Conservation (phyloP, 176 grass and related monocot species). For the Metroxylon sagu region DNA sequence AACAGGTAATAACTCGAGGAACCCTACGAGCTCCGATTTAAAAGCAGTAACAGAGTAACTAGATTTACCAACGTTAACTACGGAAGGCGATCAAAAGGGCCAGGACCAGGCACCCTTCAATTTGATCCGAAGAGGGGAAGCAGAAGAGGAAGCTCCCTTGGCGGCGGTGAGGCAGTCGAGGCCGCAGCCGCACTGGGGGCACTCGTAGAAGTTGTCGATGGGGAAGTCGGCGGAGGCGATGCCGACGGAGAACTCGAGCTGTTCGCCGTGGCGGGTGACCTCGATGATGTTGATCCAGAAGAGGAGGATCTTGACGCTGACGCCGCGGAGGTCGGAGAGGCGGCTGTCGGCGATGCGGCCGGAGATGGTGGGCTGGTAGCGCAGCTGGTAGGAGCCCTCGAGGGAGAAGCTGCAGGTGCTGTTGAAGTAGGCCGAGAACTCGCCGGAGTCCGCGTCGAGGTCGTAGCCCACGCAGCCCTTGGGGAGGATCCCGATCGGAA, state of each 20-base stretch:
- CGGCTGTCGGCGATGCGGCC: slow-evolving; percentile 44
- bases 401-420: slow-evolving; percentile 67
- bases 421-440: slow-evolving; percentile 61
- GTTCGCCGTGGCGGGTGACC: slow-evolving; percentile 47
- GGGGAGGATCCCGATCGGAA: slow-evolving; percentile 75
- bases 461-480: slow-evolving; percentile 56
- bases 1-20: too few relatives aligned
- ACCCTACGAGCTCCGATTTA: too few relatives aligned
- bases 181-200: slow-evolving; percentile 77
- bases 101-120: too few relatives aligned
- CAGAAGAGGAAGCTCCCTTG: not conserved
- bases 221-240: slow-evolving; percentile 80
- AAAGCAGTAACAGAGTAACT: too few relatives aligned
- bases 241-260: slow-evolving; percentile 81
- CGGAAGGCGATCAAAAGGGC: too few relatives aligned
- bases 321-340: slow-evolving; percentile 52
- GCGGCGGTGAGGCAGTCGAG: slow-evolving; percentile 70
- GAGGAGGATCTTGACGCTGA: slow-evolving; percentile 84
- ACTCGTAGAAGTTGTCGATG: slow-evolving; percentile 66
- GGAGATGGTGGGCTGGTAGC: slow-evolving; percentile 59
- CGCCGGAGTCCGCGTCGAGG: slow-evolving; percentile 48
- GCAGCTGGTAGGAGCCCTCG: slow-evolving; percentile 72
- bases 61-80: too few relatives aligned
- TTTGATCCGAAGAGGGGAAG: too few relatives aligned
- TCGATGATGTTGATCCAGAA: slow-evolving; percentile 92